Evolutionary conservation across 768 basidiomycete genomes (phyloP).

Genomic region (Sarcodon sp.): DNA sequence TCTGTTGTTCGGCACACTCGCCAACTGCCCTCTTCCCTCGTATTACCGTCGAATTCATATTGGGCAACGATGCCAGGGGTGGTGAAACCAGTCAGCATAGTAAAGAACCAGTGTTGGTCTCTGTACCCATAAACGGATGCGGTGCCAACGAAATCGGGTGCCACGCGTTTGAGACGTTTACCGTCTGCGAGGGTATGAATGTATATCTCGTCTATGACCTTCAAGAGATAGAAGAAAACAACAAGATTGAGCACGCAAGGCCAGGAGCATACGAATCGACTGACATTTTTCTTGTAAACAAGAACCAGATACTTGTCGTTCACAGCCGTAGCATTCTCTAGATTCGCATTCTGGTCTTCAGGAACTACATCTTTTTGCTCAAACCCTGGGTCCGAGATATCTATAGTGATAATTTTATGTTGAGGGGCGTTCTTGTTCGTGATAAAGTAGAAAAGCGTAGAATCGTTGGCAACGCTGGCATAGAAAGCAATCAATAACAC

Average conservation of each 20-base stretch:
- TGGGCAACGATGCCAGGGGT: constrained; percentile 53
- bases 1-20: constrained; percentile 42
- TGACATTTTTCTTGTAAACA: constrained; percentile 61
- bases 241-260: too few relatives aligned
- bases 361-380: constrained; percentile 48
- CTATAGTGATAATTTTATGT: constrained; percentile 53
- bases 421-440: constrained; percentile 59
- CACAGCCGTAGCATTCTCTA: constrained; percentile 36
- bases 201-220: constrained; percentile 77
- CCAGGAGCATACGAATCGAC: constrained; percentile 9
- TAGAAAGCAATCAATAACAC: neutral
- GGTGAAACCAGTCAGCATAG: constrained; percentile 54
- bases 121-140: constrained; percentile 38
- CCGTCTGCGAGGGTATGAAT: constrained; percentile 45
- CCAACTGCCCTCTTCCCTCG: constrained; percentile 33
- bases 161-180: constrained; percentile 38
- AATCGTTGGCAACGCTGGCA: constrained; percentile 51
- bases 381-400: constrained; percentile 32
- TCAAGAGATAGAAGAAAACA: neutral
- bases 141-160: constrained; percentile 55
- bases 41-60: constrained; percentile 37
- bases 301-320: constrained; percentile 44
- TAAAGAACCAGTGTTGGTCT: constrained; percentile 48
- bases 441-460: constrained; percentile 43
- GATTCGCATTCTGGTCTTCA: constrained; percentile 49